These are phyloP conservation scores for Leishmania lainsoni DNA, from an alignment of 208 protist species.

Conservation along the genomic window DNA sequence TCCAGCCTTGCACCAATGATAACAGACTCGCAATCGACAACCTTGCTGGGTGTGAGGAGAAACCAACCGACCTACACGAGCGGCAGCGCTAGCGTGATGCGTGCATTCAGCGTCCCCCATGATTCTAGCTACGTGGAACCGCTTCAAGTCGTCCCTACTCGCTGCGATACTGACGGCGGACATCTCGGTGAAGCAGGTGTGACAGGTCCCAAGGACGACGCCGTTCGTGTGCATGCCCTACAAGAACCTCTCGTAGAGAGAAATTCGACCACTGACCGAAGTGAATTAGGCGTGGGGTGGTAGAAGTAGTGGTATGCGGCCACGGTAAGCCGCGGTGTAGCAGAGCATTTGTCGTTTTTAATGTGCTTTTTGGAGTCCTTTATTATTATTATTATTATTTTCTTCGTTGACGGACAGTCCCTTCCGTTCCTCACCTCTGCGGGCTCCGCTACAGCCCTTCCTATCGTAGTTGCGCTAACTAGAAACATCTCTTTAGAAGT, in stretches of 20 bases:
- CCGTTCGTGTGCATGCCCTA: constrained; percentile 25
- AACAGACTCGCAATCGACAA: constrained; percentile 7
- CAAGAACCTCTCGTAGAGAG: not conserved
- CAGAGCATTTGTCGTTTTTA: not conserved
- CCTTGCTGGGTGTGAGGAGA: constrained; percentile 5
- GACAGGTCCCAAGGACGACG: not conserved
- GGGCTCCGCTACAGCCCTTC: not conserved
- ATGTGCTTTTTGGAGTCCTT: not conserved
- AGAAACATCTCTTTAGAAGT: not conserved
- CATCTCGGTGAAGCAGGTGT: constrained; percentile 16
- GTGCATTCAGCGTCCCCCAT: not conserved
- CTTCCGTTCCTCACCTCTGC: not conserved
- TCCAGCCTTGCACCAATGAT: not conserved
- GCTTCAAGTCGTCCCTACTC: not conserved
- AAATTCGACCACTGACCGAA: not conserved
- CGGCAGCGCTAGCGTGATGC: not conserved
- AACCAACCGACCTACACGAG: constrained; percentile 1
- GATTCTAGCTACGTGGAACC: not conserved
- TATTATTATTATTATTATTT: not conserved
- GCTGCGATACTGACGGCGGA: not conserved
- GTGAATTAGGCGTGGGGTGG: not conserved
- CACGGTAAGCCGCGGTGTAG: not conserved
- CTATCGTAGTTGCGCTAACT: not conserved
- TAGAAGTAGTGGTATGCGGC: too few relatives aligned
- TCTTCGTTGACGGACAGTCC: not conserved